Evolutionary conservation across 345 rosid genomes (phyloP).

Genomic region (Salix dunnii): DNA sequence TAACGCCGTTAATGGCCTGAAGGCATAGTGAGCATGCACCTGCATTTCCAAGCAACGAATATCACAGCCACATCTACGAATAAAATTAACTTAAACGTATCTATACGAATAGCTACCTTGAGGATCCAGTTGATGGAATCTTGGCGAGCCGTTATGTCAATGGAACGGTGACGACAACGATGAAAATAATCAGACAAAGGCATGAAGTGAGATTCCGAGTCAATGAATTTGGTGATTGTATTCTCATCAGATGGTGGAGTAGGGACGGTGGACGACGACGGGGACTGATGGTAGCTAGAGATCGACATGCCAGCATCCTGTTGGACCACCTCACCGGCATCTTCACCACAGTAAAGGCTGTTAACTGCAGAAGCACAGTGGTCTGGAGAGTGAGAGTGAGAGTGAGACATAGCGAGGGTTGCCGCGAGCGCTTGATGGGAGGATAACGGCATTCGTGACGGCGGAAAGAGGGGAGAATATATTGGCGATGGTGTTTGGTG

Average conservation of each 20-base stretch:
- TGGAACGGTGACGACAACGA: conserved; percentile 43
- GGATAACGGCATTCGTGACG: conserved; percentile 21
- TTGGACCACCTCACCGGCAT: conserved; percentile 28
- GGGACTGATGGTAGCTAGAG: conserved; percentile 13
- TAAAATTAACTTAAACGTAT: background rate
- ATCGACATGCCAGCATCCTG: conserved; percentile 14
- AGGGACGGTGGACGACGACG: background rate
- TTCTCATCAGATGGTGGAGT: conserved; percentile 24
- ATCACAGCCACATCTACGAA: background rate
- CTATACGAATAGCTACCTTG: conserved; percentile 26
- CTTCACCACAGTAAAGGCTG: conserved; percentile 27
- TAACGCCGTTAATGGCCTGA: conserved; percentile 48
- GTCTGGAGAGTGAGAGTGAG: conserved; percentile 7
- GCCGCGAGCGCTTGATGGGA: background rate
- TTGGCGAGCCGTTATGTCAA: conserved; percentile 54
- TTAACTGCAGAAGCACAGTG: conserved; percentile 10
- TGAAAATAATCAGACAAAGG: conserved; percentile 39
- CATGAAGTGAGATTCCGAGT: conserved; percentile 36
- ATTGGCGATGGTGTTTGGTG: conserved; percentile 4
- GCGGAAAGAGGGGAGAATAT: background rate
- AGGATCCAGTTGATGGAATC: conserved; percentile 73
- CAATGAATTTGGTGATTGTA: conserved; percentile 28
- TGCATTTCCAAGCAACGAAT: conserved; percentile 34
- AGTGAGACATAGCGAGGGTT: conserved; percentile 5
- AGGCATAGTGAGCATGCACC: conserved; percentile 51